A percentile compares a stretch with the other conserved stretches of the same genome.
Evolutionary conservation across 1,284 basidiomycete genomes (phyloP).

Genomic region (Moniliophthora roreri): DNA sequence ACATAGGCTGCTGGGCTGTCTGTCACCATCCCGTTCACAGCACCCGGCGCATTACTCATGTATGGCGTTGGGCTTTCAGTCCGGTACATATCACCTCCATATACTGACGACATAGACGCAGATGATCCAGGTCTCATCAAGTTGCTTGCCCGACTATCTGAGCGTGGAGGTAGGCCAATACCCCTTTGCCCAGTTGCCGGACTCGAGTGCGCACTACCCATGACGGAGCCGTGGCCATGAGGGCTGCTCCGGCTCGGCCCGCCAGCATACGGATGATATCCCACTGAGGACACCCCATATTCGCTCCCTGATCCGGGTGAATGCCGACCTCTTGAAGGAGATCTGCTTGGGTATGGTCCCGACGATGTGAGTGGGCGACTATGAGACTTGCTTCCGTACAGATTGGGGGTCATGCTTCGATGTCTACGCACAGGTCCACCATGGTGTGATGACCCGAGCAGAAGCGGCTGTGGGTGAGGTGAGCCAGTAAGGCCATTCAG

Average conservation of each 20-base stretch:
- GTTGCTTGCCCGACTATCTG: neutral
- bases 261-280: slow-evolving; percentile 14
- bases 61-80: slow-evolving; percentile 33
- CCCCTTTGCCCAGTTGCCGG: slow-evolving; percentile 9
- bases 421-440: slow-evolving; percentile 66
- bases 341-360: neutral
- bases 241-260: slow-evolving; percentile 10
- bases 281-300: neutral
- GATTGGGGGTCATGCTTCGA: slow-evolving; percentile 67
- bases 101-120: slow-evolving; percentile 15
- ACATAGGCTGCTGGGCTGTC: slow-evolving; percentile 36
- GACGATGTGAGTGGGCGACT: slow-evolving; percentile 5
- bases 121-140: slow-evolving; percentile 6
- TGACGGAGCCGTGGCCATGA: slow-evolving; percentile 7
- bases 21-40: slow-evolving; percentile 19
- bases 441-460: slow-evolving; percentile 4
- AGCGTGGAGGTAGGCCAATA: slow-evolving; percentile 15
- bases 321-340: neutral
- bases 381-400: slow-evolving; percentile 13
- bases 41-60: neutral
- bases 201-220: slow-evolving; percentile 11
- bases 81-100: slow-evolving; percentile 29
- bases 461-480: neutral
- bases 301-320: slow-evolving; percentile 1
- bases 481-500: neutral